phyloP scores from a whole-genome alignment of 495 filamentous ascomycete genomes.

The Evansstolkia leycettana region DNA sequence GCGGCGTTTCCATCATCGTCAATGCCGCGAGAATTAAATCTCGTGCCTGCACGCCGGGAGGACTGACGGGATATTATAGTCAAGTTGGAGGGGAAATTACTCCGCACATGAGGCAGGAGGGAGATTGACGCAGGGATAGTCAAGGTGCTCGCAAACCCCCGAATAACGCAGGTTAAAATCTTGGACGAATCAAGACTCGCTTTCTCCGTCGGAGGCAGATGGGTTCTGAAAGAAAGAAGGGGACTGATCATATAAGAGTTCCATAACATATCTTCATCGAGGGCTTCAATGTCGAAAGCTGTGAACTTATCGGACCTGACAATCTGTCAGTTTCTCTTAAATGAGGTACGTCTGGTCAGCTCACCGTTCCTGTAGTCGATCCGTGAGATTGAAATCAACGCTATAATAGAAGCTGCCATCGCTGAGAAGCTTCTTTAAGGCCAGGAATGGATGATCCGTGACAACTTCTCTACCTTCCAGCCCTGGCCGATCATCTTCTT shows the following conservation, averaged over 20 bases:
- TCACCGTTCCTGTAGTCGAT: slow-evolving; percentile 82
- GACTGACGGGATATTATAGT: slow-evolving; percentile 88
- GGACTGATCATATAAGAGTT: slow-evolving; percentile 97
- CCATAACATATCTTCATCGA: slow-evolving; percentile 89
- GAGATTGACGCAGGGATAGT: slow-evolving; percentile 59
- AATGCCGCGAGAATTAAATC: slow-evolving; percentile 92
- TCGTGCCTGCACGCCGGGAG: slow-evolving; percentile 81
- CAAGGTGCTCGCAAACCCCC: slow-evolving; percentile 79
- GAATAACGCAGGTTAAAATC: slow-evolving; percentile 85
- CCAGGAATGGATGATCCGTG: slow-evolving; percentile 76
- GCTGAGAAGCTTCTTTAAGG: slow-evolving; percentile 79
- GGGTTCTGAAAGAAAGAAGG: slow-evolving; percentile 74
- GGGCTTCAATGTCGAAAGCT: slow-evolving; percentile 66
- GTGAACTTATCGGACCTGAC: slow-evolving; percentile 32
- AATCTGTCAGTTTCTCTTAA: slow-evolving; percentile 31
- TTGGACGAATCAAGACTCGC: slow-evolving; percentile 67
- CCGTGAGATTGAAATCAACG: slow-evolving; percentile 90
- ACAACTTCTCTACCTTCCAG: slow-evolving; percentile 51
- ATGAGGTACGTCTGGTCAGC: slow-evolving; percentile 7
- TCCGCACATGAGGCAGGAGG: slow-evolving; percentile 29
- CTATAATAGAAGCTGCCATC: slow-evolving; percentile 99
- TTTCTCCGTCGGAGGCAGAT: slow-evolving; percentile 60
- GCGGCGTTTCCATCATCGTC: slow-evolving; percentile 96
- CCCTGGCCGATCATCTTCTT: slow-evolving; percentile 43
- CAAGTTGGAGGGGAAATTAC: slow-evolving; percentile 68